These are phyloP conservation scores for Fistulinella cinereoalba DNA, from an alignment of 1,284 basidiomycete species.

Conservation along the genomic window DNA sequence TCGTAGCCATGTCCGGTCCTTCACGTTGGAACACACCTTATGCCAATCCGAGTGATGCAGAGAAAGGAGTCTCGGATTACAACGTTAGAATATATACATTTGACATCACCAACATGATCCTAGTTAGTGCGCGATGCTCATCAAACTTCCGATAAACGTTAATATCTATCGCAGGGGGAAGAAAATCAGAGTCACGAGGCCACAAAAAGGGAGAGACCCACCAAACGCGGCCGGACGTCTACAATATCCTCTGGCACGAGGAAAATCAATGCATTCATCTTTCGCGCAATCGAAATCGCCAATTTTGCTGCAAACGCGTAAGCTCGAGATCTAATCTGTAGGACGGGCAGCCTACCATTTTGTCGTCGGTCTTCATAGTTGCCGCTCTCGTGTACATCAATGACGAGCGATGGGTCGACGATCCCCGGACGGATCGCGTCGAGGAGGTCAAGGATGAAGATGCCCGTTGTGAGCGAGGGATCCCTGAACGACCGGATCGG, in stretches of 20 bases:
- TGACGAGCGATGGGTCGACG: slow-evolving; percentile 86
- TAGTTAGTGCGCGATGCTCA: slow-evolving; percentile 49
- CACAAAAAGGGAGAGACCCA: slow-evolving; percentile 37
- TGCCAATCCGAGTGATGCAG: too few species aligned
- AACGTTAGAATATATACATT: neutral
- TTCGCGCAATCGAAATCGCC: slow-evolving; percentile 96
- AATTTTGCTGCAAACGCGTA: slow-evolving; percentile 68
- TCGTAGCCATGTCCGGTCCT: too few species aligned
- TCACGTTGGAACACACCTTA: too few species aligned
- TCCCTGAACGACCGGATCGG: slow-evolving; percentile 94
- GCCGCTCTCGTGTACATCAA: slow-evolving; percentile 60
- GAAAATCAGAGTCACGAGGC: neutral
- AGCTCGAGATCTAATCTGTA: too few species aligned
- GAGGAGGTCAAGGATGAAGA: slow-evolving; percentile 93
- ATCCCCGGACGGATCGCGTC: slow-evolving; percentile 92
- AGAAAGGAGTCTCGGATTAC: neutral
- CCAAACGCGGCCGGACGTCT: slow-evolving; percentile 80
- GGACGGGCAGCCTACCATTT: slow-evolving; percentile 62
- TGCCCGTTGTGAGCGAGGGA: slow-evolving; percentile 81
- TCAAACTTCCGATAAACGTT: slow-evolving; percentile 70
- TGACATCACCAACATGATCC: neutral
- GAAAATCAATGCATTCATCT: slow-evolving; percentile 97
- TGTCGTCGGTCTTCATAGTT: slow-evolving; percentile 87
- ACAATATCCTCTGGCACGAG: slow-evolving; percentile 96
- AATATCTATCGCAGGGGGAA: slow-evolving; percentile 46